phyloP scores from a whole-genome alignment of 176 grass and related monocot genomes.

The Cocos nucifera region DNA sequence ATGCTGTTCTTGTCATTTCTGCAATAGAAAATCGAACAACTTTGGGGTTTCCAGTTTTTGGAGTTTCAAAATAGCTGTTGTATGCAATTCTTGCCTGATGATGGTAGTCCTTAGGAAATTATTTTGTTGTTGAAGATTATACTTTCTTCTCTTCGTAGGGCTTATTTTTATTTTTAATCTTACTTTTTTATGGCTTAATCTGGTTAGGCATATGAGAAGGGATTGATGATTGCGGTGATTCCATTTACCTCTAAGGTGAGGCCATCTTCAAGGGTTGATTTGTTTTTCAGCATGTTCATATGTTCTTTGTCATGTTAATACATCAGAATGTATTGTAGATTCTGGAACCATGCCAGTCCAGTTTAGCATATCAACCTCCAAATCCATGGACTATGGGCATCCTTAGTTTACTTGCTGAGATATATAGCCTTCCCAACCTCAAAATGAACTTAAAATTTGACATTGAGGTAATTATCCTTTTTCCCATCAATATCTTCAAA shows the following conservation, averaged over 20 bases:
- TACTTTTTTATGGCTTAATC: constrained; percentile 18
- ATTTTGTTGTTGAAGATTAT: too few species aligned
- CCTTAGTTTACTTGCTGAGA: constrained; percentile 87
- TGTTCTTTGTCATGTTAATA: constrained; percentile 14
- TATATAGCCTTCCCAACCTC: constrained; percentile 91
- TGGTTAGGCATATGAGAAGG: constrained; percentile 80
- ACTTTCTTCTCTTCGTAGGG: too few species aligned
- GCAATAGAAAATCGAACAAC: too few species aligned
- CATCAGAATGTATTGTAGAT: constrained; percentile 41
- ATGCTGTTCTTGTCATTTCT: too few species aligned
- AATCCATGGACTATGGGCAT: constrained; percentile 99
- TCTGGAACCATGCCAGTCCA: constrained; percentile 91
- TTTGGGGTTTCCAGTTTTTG: too few species aligned
- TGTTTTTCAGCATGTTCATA: constrained; percentile 2
- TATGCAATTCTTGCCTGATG: too few species aligned
- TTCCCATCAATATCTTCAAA: constrained; percentile 15
- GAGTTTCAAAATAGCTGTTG: too few species aligned
- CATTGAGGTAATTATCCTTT: constrained; percentile 58
- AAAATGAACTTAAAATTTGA: constrained; percentile 99
- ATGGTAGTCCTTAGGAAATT: too few species aligned
- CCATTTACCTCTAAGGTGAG: constrained; percentile 94
- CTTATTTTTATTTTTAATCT: constrained; percentile 4
- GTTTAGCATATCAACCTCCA: constrained; percentile 90
- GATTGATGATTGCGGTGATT: constrained; percentile 94
- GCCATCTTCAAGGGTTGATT: constrained; percentile 18